Percentiles rank a stretch among this genome's conserved stretches.
These are phyloP conservation scores for Pseudogymnoascus sp. DNA, from an alignment of 2,329 filamentous ascomycete species.

Conservation along the genomic window DNA sequence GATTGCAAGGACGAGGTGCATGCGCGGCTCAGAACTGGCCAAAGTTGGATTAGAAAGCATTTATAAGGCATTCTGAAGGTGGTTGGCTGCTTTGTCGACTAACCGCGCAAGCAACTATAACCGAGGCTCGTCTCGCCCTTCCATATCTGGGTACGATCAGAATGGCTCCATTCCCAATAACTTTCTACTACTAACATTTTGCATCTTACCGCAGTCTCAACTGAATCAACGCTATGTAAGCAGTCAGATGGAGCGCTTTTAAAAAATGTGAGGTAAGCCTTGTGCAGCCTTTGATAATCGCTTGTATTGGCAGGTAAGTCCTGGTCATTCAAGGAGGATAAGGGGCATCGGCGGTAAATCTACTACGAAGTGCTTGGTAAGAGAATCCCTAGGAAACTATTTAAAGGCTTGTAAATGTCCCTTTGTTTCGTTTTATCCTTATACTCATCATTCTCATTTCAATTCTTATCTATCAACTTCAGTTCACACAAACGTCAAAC, in stretches of 20 bases:
- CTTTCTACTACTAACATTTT: not conserved
- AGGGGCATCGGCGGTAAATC: not conserved
- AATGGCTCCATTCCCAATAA: not conserved
- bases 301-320: not conserved
- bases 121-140: slow-evolving; percentile 5
- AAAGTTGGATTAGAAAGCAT: slow-evolving; percentile 1
- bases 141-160: not conserved
- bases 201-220: not conserved
- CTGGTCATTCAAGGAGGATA: not conserved
- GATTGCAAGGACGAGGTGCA: not conserved
- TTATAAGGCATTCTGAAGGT: not conserved
- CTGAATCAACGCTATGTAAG: not conserved
- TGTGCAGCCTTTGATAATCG: not conserved
- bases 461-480: not conserved
- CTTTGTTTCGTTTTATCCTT: not conserved
- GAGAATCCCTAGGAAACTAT: not conserved
- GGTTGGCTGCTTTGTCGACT: not conserved
- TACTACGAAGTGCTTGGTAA: slow-evolving; percentile 6
- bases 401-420: not conserved
- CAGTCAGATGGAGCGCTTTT: not conserved
- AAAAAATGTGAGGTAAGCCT: not conserved
- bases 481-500: not conserved
- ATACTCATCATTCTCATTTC: not conserved
- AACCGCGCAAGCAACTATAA: slow-evolving; percentile 2
- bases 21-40: not conserved